Evolutionary conservation across 495 filamentous ascomycete genomes (phyloP), one percentile per base, ranked within the genome.

Genomic region (Aspergillus coremiiformis): DNA sequence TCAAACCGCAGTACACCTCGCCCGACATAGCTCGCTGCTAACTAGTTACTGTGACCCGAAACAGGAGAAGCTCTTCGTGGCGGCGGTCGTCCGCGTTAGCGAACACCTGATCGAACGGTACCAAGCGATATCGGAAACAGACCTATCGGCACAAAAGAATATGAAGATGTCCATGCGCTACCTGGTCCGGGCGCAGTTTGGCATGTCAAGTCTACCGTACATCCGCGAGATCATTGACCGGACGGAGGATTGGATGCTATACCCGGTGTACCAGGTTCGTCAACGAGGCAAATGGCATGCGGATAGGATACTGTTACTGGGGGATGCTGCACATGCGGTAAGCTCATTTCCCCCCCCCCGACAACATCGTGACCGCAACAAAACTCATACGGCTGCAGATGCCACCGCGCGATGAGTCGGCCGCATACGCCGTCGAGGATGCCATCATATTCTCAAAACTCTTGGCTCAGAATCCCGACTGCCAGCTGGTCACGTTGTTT

Each of bases 351-450:
- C 14, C 44, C 24, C 4, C 4, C 14, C 12, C n/a, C 29, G 14
- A n/a, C 17, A 12, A 15, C 32, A n/a, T n/a, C n/a, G 12, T 35
- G 12, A 4, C n/a, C 14, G 12, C 12, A 35, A 3, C 2, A 35
- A 35, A 12, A 5, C 32, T 35, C 14, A 35, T 27, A 5, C 20
- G 15, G 14, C 33, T 35, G 5, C 19, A 72, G 63, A 78, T 78
- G 76, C 74, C 76, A 12, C 76, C 75, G 5, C 72, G 76, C 50
- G 75, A 74, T 21, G 75, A 79, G 55, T 66, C 61, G 46, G 75
- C 72, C 12, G 72, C 73, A 6, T 65, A 77, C 37, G 75, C 74
- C 8, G 71, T 79, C 30, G 75, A 79, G 57, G 76, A 78, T 59
- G 70, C 64, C 8, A 68, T 78, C 43, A 60, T 75, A 35, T 61